phyloP scores from a whole-genome alignment of 2,329 filamentous ascomycete species.

The Fusarium sulawesiense region DNA sequence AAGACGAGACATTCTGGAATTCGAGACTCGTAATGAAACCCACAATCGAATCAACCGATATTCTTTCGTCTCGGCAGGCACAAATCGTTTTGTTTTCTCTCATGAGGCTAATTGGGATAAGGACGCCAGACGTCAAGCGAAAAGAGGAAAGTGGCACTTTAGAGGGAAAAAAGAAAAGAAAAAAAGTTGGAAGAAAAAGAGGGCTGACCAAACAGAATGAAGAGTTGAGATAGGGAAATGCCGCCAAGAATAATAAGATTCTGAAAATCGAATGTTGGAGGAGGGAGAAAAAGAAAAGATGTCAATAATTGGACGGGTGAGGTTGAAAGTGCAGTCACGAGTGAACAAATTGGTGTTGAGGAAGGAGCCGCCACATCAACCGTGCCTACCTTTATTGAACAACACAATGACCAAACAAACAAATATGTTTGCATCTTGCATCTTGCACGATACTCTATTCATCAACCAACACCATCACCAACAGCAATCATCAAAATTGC shows the following conservation, averaged over 20 bases:
- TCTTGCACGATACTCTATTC: background rate
- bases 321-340: background rate
- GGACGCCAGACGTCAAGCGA: slow-evolving; percentile 24
- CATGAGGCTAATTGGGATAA: slow-evolving; percentile 10
- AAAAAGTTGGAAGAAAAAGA: background rate
- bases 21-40: slow-evolving; percentile 15
- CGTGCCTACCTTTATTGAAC: background rate
- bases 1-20: slow-evolving; percentile 23
- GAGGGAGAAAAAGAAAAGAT: slow-evolving; percentile 4
- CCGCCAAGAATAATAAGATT: background rate
- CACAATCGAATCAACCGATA: slow-evolving; percentile 22
- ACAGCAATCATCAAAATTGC: slow-evolving; percentile 9
- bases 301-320: background rate
- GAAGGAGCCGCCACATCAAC: background rate
- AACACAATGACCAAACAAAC: background rate
- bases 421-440: slow-evolving; percentile 2
- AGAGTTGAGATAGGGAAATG: background rate
- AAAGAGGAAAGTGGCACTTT: slow-evolving; percentile 17
- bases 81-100: background rate
- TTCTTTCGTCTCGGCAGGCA: slow-evolving; percentile 2
- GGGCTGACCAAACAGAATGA: background rate
- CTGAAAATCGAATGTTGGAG: background rate
- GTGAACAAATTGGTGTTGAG: background rate
- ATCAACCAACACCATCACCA: background rate
- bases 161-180: slow-evolving; percentile 5